phyloP scores from a whole-genome alignment of 306 rosid species.

The Sechiopsis laciniata region DNA sequence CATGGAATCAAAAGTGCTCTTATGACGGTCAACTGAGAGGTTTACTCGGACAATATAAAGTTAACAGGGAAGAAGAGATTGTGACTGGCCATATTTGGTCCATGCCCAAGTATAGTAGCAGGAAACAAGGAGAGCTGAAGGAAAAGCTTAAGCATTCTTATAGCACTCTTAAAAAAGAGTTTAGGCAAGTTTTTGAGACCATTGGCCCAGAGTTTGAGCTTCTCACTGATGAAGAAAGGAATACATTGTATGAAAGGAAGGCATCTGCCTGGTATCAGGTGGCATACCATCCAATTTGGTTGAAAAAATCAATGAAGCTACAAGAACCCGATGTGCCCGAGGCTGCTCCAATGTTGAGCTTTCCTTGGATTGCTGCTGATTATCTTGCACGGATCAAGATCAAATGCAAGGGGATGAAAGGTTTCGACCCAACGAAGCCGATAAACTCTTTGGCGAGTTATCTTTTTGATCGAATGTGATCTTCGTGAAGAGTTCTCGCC shows the following conservation, averaged over 20 bases:
- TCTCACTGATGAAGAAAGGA: conserved; percentile 55
- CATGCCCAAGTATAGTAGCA: conserved; percentile 72
- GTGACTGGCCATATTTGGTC: conserved; percentile 92
- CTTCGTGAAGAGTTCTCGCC: no score
- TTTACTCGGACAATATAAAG: conserved; percentile 66
- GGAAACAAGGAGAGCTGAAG: conserved; percentile 86
- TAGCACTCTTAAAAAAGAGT: conserved; percentile 64
- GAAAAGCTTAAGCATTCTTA: conserved; percentile 87
- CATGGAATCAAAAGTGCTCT: conserved; percentile 38
- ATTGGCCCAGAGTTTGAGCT: conserved; percentile 35
- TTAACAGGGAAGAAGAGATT: conserved; percentile 74
- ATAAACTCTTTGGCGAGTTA: no score
- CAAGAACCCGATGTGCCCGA: conserved; percentile 30
- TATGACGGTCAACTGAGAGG: conserved; percentile 65
- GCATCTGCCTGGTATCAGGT: conserved; percentile 89
- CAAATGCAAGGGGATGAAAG: no score
- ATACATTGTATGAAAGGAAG: conserved; percentile 55
- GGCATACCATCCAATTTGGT: conserved; percentile 74
- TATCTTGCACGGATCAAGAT: conserved; percentile 71
- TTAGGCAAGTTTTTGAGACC: conserved; percentile 59
- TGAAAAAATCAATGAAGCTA: conserved; percentile 38
- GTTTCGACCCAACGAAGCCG: no score
- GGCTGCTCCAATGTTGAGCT: conserved; percentile 45
- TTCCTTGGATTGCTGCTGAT: conserved; percentile 35
- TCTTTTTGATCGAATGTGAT: no score